These are phyloP conservation scores for Tolypocladium album DNA, from an alignment of 2,329 filamentous ascomycete genomes.

Conservation along the genomic window DNA sequence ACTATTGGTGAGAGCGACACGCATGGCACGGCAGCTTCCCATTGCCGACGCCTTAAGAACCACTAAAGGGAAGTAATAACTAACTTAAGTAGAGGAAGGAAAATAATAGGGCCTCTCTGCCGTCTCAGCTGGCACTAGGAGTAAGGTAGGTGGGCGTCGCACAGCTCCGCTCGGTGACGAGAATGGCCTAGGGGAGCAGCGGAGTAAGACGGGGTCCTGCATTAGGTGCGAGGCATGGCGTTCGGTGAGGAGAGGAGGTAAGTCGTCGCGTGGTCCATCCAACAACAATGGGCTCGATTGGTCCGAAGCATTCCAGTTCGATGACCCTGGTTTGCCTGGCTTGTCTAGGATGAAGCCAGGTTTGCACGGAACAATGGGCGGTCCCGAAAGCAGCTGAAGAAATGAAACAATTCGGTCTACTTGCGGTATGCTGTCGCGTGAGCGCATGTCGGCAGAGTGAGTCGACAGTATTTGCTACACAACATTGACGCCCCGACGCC, in stretches of 20 bases:
- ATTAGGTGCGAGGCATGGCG: not conserved
- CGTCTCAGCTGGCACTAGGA: too few relatives aligned
- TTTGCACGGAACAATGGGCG: not conserved
- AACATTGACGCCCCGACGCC: not conserved
- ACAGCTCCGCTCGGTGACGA: not conserved
- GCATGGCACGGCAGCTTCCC: not conserved
- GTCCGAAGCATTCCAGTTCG: not conserved
- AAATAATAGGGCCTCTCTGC: too few relatives aligned
- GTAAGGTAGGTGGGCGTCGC: too few relatives aligned
- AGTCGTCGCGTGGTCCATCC: not conserved
- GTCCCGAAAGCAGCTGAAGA: not conserved
- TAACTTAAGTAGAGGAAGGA: too few relatives aligned
- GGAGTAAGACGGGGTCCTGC: not conserved
- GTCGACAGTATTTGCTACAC: not conserved
- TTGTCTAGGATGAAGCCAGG: not conserved
- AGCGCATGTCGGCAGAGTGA: not conserved
- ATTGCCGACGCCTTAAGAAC: not conserved
- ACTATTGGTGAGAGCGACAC: not conserved
- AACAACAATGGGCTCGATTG: not conserved
- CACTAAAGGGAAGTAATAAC: too few relatives aligned
- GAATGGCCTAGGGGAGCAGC: not conserved
- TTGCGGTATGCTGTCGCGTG: not conserved
- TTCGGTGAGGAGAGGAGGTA: not conserved
- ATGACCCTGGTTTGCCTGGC: not conserved
- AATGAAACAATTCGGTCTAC: not conserved